Conservation (phyloP, 2,329 filamentous ascomycete species). For the Sarocladiaceae sp. region DNA sequence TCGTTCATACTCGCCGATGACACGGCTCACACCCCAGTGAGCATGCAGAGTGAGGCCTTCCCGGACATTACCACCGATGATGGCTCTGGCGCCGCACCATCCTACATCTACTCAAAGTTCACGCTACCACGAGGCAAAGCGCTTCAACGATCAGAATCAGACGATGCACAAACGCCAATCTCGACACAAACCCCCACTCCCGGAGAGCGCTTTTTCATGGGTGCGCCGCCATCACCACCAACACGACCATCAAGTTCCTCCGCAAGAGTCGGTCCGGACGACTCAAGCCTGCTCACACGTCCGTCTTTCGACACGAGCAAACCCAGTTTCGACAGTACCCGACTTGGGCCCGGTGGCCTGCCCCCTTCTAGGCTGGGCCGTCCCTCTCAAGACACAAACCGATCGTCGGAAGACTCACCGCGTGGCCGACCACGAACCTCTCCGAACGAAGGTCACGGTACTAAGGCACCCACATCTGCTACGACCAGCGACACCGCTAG, state of each 20-base stretch:
- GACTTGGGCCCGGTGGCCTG: conserved; percentile 30
- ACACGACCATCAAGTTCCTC: conserved; percentile 54
- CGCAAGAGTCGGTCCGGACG: conserved; percentile 30
- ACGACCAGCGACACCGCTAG: conserved; percentile 47
- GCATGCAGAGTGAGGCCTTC: conserved; percentile 65
- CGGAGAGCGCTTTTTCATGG: conserved; percentile 16
- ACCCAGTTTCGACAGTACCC: conserved; percentile 38
- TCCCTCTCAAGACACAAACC: conserved; percentile 36
- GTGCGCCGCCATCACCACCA: conserved; percentile 55
- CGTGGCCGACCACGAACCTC: conserved; percentile 39
- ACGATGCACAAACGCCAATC: conserved; percentile 37
- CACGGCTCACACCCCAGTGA: conserved; percentile 61
- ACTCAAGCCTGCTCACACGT: conserved; percentile 31
- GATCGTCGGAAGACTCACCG: conserved; percentile 41
- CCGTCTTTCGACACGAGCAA: conserved; percentile 46
- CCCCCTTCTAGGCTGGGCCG: conserved; percentile 39
- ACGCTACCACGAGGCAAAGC: conserved; percentile 74
- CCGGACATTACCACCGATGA: conserved; percentile 45
- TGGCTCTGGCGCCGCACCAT: conserved; percentile 48
- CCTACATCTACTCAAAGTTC: conserved; percentile 85
- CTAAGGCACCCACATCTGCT: conserved; percentile 30
- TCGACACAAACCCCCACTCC: conserved; percentile 25
- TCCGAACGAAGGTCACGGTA: conserved; percentile 29
- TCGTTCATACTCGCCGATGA: conserved; percentile 60
- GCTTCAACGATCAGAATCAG: conserved; percentile 63